Evolutionary conservation across 495 filamentous ascomycete species (phyloP).

Genomic region (Penicillium atrosanguineum): DNA sequence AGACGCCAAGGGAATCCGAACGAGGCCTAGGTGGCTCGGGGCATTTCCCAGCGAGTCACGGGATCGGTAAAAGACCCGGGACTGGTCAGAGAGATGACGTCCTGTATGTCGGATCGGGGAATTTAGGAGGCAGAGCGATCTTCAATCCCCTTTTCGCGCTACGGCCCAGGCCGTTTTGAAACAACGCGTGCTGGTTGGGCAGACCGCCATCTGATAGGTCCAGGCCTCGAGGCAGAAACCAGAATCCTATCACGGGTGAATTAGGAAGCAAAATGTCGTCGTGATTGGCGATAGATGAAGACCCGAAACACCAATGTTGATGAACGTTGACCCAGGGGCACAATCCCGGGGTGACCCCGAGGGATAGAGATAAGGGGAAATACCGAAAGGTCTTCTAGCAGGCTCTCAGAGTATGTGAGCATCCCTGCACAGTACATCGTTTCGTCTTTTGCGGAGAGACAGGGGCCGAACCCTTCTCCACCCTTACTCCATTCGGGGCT

Average conservation of each 20-base stretch:
- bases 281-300: conserved; percentile 13
- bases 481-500: conserved; percentile 19
- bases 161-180: conserved; percentile 24
- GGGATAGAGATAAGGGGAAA: background rate
- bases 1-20: conserved; percentile 18
- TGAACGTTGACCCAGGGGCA: conserved; percentile 21
- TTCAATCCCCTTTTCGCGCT: conserved; percentile 7
- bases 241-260: conserved; percentile 24
- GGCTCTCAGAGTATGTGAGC: background rate
- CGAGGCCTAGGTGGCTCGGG: conserved; percentile 5
- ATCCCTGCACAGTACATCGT: background rate
- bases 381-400: background rate
- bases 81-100: background rate
- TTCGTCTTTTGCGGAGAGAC: conserved; percentile 13
- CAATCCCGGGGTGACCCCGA: conserved; percentile 13
- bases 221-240: conserved; percentile 8
- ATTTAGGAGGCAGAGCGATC: conserved; percentile 26
- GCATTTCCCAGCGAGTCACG: conserved; percentile 16
- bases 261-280: conserved; percentile 19
- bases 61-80: background rate
- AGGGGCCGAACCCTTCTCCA: conserved; percentile 18
- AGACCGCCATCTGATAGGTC: conserved; percentile 16
- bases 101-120: conserved; percentile 14
- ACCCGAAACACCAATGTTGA: conserved; percentile 6
- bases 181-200: conserved; percentile 14